Evolutionary conservation across 1,284 basidiomycete species (phyloP).

Genomic region (Cutaneotrichosporon cutaneum): DNA sequence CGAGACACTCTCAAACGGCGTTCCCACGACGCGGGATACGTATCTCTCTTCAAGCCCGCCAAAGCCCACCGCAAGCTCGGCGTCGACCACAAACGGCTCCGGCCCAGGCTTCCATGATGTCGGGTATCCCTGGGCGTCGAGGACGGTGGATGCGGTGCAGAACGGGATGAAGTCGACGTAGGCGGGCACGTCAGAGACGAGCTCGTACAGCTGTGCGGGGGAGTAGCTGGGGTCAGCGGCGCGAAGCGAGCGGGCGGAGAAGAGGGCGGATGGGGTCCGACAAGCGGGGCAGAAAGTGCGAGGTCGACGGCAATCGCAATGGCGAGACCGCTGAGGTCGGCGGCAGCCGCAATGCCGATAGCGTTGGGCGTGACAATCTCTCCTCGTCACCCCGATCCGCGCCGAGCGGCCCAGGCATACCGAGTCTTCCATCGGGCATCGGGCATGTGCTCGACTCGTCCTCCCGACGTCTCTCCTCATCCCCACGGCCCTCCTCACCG

Average conservation of each 20-base stretch:
- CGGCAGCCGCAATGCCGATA: too few species aligned
- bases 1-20: conserved; percentile 71
- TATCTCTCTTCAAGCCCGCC: conserved; percentile 84
- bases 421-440: not conserved
- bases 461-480: too few species aligned
- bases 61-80: conserved; percentile 86
- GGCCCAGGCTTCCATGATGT: conserved; percentile 45
- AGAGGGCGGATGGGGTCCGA: not conserved
- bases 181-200: conserved; percentile 83
- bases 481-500: too few species aligned
- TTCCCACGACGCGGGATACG: conserved; percentile 76
- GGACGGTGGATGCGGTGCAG: conserved; percentile 73
- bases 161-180: conserved; percentile 89
- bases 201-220: conserved; percentile 73
- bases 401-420: too few species aligned
- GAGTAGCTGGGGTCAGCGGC: conserved; percentile 60
- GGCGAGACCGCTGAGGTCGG: too few species aligned
- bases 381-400: not conserved
- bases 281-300: too few species aligned
- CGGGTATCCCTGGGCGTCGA: conserved; percentile 48
- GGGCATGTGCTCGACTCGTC: too few species aligned
- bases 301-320: too few species aligned
- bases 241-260: not conserved
- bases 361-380: too few species aligned
- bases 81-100: conserved; percentile 64